Base-by-base conservation (phyloP, 2,329 filamentous ascomycete species). In the Colletotrichum sp. region DNA sequence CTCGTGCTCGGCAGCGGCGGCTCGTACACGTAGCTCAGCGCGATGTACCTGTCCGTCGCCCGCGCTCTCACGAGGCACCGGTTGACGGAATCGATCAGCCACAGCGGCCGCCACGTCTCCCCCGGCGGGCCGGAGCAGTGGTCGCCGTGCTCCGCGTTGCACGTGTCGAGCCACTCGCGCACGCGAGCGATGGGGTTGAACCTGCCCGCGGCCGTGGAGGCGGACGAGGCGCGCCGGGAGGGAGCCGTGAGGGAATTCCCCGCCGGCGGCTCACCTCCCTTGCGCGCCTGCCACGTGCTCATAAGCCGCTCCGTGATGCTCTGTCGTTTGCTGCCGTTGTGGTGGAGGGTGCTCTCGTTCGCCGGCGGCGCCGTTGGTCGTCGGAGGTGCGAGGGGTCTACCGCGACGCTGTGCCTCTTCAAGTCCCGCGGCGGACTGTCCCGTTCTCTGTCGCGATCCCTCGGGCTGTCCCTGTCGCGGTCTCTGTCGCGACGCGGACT, bases 21-120 rank as follows among this genome's bases (percentile, higher is more conserved):
- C 9, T 85, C 85, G 82, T 85, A 87, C 39, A 88, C 86, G 77
- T 89, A 89, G 80, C 87, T 88, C 29, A 89, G 82, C n/a, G 87
- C 85, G 6, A 87, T 78, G 66, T 88, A 88, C 39, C 85, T 80
- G 63, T 88, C 86, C 12, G 80, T 79, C 4, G 84, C 82, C n/a
- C 83, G 82, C 16, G 85, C 81, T 19, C 81, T 82, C 8, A 88
- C 86, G 27, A 88, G 80, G 62, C 84, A 80, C 8, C 83, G 82
- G 59, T 87, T 84, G 36, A 85, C 82, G 15, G 83, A 83, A 75
- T 88, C 86, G 72, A 88, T 83, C 64, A 88, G 84, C 81, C 84
- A 87, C 30, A 81, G 77, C 7, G 87, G 87, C 30, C 83, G 83
- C 82, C 85, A 88, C 34, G 84, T 86, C 25, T 80, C 69, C 34